Evolutionary conservation across 2,329 filamentous ascomycete species (phyloP).

Genomic region (Colletotrichum coccodes): DNA sequence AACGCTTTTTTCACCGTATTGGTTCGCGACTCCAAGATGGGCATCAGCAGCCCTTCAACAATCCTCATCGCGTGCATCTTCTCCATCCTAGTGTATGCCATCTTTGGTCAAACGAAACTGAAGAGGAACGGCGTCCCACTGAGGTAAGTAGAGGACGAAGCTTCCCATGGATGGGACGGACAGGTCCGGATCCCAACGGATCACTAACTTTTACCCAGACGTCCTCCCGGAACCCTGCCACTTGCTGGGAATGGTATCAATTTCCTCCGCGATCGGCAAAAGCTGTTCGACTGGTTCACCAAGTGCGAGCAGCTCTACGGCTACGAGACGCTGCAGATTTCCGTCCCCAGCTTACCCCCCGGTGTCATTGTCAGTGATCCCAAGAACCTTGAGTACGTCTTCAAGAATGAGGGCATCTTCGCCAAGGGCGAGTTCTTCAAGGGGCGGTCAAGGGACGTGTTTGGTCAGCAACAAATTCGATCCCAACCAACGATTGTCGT

Average conservation of each 20-base stretch:
- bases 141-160: conserved; percentile 19
- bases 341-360: conserved; percentile 69
- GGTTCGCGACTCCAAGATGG: not conserved
- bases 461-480: conserved; percentile 48
- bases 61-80: conserved; percentile 6
- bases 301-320: conserved; percentile 66
- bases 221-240: conserved; percentile 62
- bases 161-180: not conserved
- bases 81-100: conserved; percentile 18
- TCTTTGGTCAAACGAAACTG: conserved; percentile 25
- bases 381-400: conserved; percentile 69
- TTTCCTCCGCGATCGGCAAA: conserved; percentile 69
- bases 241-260: conserved; percentile 69
- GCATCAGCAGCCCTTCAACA: not conserved
- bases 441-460: conserved; percentile 68
- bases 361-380: conserved; percentile 73
- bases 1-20: not conserved
- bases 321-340: conserved; percentile 70
- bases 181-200: not conserved
- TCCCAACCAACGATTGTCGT: conserved; percentile 38
- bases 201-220: conserved; percentile 43
- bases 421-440: conserved; percentile 72
- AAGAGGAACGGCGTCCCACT: conserved; percentile 33
- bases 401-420: conserved; percentile 69
- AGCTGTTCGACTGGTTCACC: conserved; percentile 71